These are phyloP conservation scores for Cucumis cinereus DNA, from an alignment of 306 rosid genomes.

Conservation along the genomic window DNA sequence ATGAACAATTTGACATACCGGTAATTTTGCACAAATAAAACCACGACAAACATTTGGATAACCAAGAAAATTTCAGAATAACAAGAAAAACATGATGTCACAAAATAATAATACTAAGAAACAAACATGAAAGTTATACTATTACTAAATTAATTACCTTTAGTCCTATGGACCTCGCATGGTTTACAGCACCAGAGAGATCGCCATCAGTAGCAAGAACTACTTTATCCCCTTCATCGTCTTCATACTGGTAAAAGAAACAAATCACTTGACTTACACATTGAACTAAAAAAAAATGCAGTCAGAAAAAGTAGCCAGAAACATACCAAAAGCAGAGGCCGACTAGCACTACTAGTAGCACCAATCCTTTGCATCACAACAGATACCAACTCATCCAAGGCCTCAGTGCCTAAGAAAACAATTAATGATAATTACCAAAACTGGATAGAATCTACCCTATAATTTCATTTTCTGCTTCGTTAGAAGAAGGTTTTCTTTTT, in stretches of 20 bases:
- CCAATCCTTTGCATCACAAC: constrained; percentile 53
- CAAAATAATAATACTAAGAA: background rate
- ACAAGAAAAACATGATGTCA: background rate
- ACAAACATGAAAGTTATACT: background rate
- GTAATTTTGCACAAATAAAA: background rate
- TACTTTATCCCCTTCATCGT: constrained; percentile 88
- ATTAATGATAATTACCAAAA: background rate
- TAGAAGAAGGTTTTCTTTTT: no score
- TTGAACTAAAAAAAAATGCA: background rate
- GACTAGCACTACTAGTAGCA: constrained; percentile 21
- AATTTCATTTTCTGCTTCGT: background rate
- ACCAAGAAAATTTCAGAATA: background rate
- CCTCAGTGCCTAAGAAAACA: constrained; percentile 44
- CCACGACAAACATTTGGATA: background rate
- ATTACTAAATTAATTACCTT: constrained; percentile 39
- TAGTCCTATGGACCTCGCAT: constrained; percentile 50
- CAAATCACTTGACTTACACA: background rate
- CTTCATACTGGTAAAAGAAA: constrained; percentile 52
- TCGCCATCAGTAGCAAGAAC: constrained; percentile 59
- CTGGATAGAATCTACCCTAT: background rate
- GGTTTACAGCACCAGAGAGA: constrained; percentile 58
- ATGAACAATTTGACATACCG: background rate
- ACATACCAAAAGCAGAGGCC: constrained; percentile 62
- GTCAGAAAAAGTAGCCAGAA: constrained; percentile 12
- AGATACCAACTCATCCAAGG: constrained; percentile 57